Percentiles rank a stretch among this genome's conserved stretches.
Conservation (phyloP, 495 filamentous ascomycete genomes). For the Hypomontagnella monticulosa region DNA sequence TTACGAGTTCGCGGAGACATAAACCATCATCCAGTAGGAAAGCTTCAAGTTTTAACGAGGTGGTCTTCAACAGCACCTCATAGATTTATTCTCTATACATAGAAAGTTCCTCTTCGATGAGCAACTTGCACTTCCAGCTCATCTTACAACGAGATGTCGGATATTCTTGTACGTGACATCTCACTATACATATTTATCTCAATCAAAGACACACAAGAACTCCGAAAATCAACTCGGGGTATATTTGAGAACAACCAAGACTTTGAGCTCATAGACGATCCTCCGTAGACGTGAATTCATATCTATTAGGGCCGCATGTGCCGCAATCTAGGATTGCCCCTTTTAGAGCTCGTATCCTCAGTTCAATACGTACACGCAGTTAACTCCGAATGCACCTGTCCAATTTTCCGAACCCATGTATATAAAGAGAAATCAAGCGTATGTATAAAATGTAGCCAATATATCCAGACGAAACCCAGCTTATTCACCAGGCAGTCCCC, state of each 20-base stretch:
- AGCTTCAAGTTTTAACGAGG: not conserved
- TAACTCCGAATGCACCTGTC: slow-evolving; percentile 5
- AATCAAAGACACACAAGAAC: no score
- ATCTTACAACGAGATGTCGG: not conserved
- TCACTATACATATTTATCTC: not conserved
- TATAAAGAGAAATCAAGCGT: slow-evolving; percentile 1
- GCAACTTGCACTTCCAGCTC: not conserved
- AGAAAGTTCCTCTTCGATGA: not conserved
- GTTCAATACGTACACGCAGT: not conserved
- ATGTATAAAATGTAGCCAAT: not conserved
- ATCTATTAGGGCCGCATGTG: not conserved
- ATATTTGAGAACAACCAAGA: no score
- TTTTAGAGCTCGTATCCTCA: slow-evolving; percentile 2
- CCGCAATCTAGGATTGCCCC: not conserved
- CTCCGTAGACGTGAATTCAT: not conserved
- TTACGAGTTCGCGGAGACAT: slow-evolving; percentile 71
- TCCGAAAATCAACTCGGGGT: no score
- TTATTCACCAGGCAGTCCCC: slow-evolving; percentile 55
- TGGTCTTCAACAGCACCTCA: slow-evolving; percentile 1
- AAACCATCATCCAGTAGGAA: slow-evolving; percentile 14
- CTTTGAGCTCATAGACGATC: not conserved
- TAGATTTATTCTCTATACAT: slow-evolving; percentile 11
- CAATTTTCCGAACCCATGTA: slow-evolving; percentile 20
- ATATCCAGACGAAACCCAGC: not conserved
- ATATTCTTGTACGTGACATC: not conserved